Evolutionary conservation across 352 stramenopile species (phyloP), one percentile per base, ranked within the genome.

Genomic region (Phytophthora sp.): DNA sequence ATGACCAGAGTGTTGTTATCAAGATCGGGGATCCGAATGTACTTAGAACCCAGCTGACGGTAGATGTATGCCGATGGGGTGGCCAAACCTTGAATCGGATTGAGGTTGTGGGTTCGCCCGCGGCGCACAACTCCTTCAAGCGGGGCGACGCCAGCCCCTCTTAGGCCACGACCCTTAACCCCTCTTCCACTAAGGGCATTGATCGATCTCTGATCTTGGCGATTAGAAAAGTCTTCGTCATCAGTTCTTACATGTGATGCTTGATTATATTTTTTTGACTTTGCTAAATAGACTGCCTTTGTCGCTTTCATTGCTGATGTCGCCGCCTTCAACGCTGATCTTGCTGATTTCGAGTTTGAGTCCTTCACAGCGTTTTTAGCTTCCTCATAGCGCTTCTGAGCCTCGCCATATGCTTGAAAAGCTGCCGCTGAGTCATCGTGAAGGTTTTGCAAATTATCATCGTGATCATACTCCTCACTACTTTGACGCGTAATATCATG

Each of bases 71-170:
- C 53, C 3, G 13, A 31, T 41, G 54, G 54, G 12, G 54, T 62
- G 2, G 41, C 54, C 35, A 62, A 52, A 4, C 42, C 54, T 23
- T 63, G 54, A 12, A 63, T 63, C 8, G 49, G 43, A 18, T 63
- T 63, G 24, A 63, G 43, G 13, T 63, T 66, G n/a, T 59, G 54
- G 3, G 56, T 53, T 52, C 30, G 37, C 3, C 42, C 44, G 23
- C 20, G 54, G 12, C 30, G 11, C 11, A 42, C 20, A 10, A 49
- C 54, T 7, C 54, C 54, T 55, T 55, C 54, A 4, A 62, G 27
- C 15, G 43, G 54, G 11, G 5, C 30, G 11, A 35, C 30, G 11
- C 30, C 30, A 35, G 30, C 30, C 10, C 30, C 30, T 35, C 15
- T 35, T 35, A 35, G 5, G 30, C 6, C 30, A 35, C 30, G 30